These are phyloP conservation scores for Sordaria brevicollis DNA, from an alignment of 495 filamentous ascomycete species.

Conservation along the genomic window DNA sequence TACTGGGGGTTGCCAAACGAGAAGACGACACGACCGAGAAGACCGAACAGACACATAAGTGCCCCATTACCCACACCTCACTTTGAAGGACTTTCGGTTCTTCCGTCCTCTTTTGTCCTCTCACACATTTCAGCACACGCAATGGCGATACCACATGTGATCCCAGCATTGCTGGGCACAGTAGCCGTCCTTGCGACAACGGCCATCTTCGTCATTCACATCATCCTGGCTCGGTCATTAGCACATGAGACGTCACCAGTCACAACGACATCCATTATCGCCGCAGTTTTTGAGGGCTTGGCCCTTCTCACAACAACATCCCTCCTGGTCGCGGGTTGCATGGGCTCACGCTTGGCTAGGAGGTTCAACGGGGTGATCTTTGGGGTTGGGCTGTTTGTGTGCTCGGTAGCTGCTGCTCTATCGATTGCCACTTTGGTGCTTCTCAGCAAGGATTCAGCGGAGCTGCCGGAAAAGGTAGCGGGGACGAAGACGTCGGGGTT, in stretches of 20 bases:
- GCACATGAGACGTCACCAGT: conserved; percentile 20
- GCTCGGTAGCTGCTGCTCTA: conserved; percentile 26
- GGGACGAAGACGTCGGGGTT: conserved; percentile 19
- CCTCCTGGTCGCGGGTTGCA: conserved; percentile 15
- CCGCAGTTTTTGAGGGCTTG: conserved; percentile 23
- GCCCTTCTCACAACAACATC: conserved; percentile 20
- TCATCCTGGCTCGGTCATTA: conserved; percentile 28
- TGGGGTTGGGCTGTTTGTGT: conserved; percentile 22
- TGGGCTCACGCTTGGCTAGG: conserved; percentile 9
- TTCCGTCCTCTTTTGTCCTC: background rate
- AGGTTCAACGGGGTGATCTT: conserved; percentile 24
- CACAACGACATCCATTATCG: conserved; percentile 23
- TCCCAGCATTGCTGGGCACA: conserved; percentile 28
- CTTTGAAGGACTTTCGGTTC: background rate
- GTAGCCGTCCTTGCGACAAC: conserved; percentile 30
- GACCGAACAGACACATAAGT: background rate
- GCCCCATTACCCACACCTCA: background rate
- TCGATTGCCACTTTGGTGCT: conserved; percentile 29
- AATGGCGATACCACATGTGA: conserved; percentile 24
- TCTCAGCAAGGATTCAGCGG: conserved; percentile 18
- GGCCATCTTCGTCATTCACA: conserved; percentile 27
- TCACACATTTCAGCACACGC: background rate
- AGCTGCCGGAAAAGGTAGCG: conserved; percentile 20
- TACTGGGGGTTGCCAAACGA: background rate
- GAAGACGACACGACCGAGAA: background rate